A percentile compares a stretch with the other conserved stretches of the same genome.
These are phyloP conservation scores for Tylopilus intermedius DNA, from an alignment of 768 basidiomycete genomes.

Conservation along the genomic window DNA sequence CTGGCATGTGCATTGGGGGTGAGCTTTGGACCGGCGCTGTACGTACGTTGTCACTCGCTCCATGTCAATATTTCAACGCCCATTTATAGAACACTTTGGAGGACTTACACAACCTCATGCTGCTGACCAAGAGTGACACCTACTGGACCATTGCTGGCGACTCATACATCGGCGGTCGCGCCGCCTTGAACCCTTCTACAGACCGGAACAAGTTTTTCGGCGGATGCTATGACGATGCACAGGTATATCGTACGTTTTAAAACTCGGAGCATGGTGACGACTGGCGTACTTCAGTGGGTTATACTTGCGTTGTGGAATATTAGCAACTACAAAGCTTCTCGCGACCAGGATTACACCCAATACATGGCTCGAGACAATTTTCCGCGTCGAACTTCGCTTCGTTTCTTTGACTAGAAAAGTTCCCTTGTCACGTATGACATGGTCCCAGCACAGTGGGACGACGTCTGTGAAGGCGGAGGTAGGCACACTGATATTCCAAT, in stretches of 20 bases:
- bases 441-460: slow-evolving; percentile 48
- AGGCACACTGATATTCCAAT: background rate
- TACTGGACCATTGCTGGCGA: slow-evolving; percentile 37
- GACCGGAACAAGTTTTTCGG: slow-evolving; percentile 42
- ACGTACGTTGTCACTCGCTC: slow-evolving; percentile 8
- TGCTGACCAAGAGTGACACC: slow-evolving; percentile 40
- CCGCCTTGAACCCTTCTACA: slow-evolving; percentile 36
- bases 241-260: slow-evolving; percentile 27
- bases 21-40: slow-evolving; percentile 58
- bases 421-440: slow-evolving; percentile 48
- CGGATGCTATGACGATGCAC: slow-evolving; percentile 52
- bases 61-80: background rate
- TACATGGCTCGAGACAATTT: slow-evolving; percentile 20
- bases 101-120: slow-evolving; percentile 56
- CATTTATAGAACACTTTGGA: slow-evolving; percentile 47
- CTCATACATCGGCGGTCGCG: slow-evolving; percentile 40
- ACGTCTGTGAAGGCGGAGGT: slow-evolving; percentile 50
- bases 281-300: slow-evolving; percentile 40
- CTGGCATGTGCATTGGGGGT: slow-evolving; percentile 45
- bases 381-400: slow-evolving; percentile 26
- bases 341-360: slow-evolving; percentile 26
- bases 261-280: background rate
- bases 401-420: slow-evolving; percentile 34
- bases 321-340: slow-evolving; percentile 44
- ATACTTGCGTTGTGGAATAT: slow-evolving; percentile 57